Conservation (phyloP, 495 filamentous ascomycete genomes). For the Penicillium daleae region DNA sequence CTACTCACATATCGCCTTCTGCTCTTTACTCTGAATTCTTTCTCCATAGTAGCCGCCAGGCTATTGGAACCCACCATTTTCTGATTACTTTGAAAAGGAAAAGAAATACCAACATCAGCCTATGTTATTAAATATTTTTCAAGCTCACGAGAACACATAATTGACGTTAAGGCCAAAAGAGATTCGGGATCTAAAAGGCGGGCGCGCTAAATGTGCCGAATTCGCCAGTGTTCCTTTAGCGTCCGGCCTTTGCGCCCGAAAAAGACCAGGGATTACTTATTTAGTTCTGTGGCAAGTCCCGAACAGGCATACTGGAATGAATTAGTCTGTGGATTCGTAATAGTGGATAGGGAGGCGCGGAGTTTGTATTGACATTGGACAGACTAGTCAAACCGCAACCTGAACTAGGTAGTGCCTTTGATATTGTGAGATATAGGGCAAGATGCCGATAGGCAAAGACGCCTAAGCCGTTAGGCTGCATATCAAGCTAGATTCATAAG, state of each 20-base stretch:
- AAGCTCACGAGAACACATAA: background rate
- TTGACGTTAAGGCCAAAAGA: background rate
- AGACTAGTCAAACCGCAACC: background rate
- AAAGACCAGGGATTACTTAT: background rate
- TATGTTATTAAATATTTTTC: too few species aligned
- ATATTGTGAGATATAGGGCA: too few species aligned
- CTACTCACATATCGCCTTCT: too few species aligned
- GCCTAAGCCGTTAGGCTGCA: too few species aligned
- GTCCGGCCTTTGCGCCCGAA: background rate
- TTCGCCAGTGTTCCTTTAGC: background rate
- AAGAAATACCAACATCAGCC: too few species aligned
- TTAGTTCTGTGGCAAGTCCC: background rate
- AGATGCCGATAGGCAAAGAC: too few species aligned
- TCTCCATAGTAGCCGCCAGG: too few species aligned
- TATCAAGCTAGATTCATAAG: too few species aligned
- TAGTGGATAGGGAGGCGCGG: background rate
- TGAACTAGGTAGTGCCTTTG: background rate
- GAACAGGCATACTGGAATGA: background rate
- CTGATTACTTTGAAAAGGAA: too few species aligned
- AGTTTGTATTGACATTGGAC: background rate
- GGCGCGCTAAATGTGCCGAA: background rate
- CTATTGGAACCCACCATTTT: too few species aligned
- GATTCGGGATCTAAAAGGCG: background rate
- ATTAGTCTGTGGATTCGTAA: background rate
- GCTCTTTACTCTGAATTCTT: too few species aligned